Percentiles rank a stretch among this genome's conserved stretches.
Conservation (phyloP, 371 early-diverging fungal genomes). For the Syncephalastrum monosporum region DNA sequence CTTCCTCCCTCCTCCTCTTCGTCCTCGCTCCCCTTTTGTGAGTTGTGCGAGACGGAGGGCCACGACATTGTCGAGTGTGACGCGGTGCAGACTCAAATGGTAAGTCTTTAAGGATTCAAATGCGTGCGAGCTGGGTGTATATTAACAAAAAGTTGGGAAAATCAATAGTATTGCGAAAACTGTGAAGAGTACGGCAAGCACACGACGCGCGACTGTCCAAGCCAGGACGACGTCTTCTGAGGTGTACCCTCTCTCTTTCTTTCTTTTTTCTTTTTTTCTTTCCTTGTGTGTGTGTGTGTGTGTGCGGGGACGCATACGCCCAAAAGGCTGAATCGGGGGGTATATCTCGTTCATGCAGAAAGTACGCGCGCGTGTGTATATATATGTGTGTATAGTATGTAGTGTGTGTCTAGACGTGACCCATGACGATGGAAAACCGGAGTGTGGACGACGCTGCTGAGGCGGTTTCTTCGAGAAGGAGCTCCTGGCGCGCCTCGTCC, state of each 20-base stretch:
- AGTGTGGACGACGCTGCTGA: conserved; percentile 19
- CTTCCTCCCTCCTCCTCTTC: no score
- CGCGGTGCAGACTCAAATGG: conserved; percentile 8
- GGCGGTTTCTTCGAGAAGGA: background rate
- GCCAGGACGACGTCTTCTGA: conserved; percentile 55
- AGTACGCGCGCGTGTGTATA: no score
- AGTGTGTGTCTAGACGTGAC: conserved; percentile 29
- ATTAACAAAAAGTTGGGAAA: background rate
- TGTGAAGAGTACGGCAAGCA: conserved; percentile 62
- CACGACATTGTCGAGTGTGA: conserved; percentile 58
- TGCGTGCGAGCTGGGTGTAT: background rate
- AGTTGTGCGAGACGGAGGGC: conserved; percentile 58
- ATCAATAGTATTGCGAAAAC: conserved; percentile 60
- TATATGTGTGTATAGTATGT: background rate
- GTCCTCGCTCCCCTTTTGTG: conserved; percentile 37
- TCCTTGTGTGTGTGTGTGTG: no score
- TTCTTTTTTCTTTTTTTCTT: background rate
- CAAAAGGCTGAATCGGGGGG: no score
- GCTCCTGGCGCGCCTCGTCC: conserved; percentile 25
- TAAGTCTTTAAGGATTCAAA: background rate
- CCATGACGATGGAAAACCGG: conserved; percentile 49
- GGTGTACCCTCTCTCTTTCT: background rate
- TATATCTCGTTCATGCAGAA: no score
- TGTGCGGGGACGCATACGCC: no score
- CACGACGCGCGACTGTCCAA: conserved; percentile 65